Base-by-base conservation (phyloP, 805 yeast genomes). In the Nakazawaea laoshanensis region DNA sequence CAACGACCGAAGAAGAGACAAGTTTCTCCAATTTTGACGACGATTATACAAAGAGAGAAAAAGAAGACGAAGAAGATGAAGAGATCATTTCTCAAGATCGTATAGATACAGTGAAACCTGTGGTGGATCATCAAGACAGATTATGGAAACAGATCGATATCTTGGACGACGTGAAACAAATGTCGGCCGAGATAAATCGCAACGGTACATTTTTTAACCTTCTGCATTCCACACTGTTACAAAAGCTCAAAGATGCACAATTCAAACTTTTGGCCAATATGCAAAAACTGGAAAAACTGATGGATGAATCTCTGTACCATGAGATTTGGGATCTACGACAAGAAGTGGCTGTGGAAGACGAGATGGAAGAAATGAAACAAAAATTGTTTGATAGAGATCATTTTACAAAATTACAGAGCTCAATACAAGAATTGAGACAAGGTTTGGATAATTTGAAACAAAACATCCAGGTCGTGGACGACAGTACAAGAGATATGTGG, bases 71-170 rank as follows among this genome's bases (percentile, higher is more conserved):
- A 11, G 37, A 11, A 4, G 39, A 18, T 6, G 31, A 18, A 4
- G 34, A 25, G 16, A 9, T 28, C 12, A 27, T 26, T 22, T 47
- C 61, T 3, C 40, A 53, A 12, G 84, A 77, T 47, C 61, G 61
- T 40, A 52, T 75, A 3, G 70, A 77, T 7, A 58, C 72, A 4
- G 70, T 75, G 1, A 56, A 61, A 32, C 84, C 86, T 6, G 61
- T 65, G 30, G 77, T 73, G 14, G 77, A 82, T 34, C 61, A 71
- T 39, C 87, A 77, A 55, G 95, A 84, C 53, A 67, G 70, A 46
- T 62, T 84, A 29, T 88, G 95, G 94, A 77, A 89, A 5, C 94
- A 85, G 44, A 77, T 87, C 31, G 95, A 83, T 46, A 79, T 83
- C 1, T 63, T 89, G 41, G 88, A 85, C 42, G 94, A 84, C 42